Base-by-base conservation (phyloP, 768 basidiomycete species). In the Arthromyces matolae region DNA sequence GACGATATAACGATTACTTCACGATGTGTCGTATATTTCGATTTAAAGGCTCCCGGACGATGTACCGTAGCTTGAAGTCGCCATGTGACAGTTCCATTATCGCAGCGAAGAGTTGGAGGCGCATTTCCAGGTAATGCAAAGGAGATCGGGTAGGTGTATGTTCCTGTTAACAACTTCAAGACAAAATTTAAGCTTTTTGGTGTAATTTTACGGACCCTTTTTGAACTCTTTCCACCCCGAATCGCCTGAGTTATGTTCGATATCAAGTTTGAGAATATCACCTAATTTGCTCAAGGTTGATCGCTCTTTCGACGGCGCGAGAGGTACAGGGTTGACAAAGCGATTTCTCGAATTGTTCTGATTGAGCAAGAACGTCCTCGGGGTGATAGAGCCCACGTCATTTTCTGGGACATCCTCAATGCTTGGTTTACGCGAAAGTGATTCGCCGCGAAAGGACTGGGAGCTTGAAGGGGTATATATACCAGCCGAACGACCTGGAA, bases 121-220 rank as follows among this genome's bases (percentile, higher is more conserved):
- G 86, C 75, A 49, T 80, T 76, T 5, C 81, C 73, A 0, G 95
- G 91, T 46, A 99, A 83, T 14, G 83, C 74, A 64, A 97, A 93
- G 12, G 89, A 89, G 59, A 99, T 88, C 3, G 95, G 95, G 66
- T 92, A 98, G 14, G 86, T 91, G 63, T 98, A 97, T 5, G 83
- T 87, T 16, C 93, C 93, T 89, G n/a, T 9, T 34, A 25, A 49
- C 43, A 27, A n/a, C 28, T 24, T 33, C 35, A 45, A 39, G 23
- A 20, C 14, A 8, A 31, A 6, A 43, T 7, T 14, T 23, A 33
- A 18, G 7, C 31, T 8, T 43, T 22, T 42, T 20, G 41, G 22
- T 16, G 9, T 7, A 24, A 32, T 44, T 27, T 34, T 31, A 64
- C 71, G 31, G 45, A 87, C 93, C 93, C 70, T 87, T 83, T 57